A percentile compares a stretch with the other conserved stretches of the same genome.
phyloP scores from a whole-genome alignment of 768 basidiomycete genomes.

The Leccinum barrowsii region DNA sequence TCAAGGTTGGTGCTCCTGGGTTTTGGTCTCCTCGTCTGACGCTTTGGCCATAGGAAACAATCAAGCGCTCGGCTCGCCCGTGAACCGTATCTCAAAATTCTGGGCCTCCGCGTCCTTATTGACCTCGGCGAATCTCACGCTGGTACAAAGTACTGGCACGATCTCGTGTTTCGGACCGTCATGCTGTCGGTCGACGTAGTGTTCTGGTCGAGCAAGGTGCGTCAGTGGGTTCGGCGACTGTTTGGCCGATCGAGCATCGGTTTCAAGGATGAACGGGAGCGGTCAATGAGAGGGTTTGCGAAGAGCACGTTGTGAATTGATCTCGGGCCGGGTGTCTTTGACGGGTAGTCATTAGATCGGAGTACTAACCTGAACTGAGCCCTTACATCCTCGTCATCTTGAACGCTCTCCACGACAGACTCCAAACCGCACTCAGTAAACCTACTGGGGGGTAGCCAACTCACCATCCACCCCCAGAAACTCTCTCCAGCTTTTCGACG shows the following conservation, averaged over 20 bases:
- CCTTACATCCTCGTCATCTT: neutral
- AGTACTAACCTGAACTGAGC: too few relatives aligned
- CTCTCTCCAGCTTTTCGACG: constrained; percentile 36
- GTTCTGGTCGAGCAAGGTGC: constrained; percentile 60
- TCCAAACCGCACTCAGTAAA: constrained; percentile 42
- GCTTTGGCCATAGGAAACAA: constrained; percentile 31
- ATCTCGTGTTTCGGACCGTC: constrained; percentile 59
- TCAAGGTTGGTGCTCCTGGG: constrained; percentile 26
- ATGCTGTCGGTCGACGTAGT: constrained; percentile 68
- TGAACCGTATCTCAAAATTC: constrained; percentile 76
- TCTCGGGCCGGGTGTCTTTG: constrained; percentile 42
- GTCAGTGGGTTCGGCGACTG: constrained; percentile 40
- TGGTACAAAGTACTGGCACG: constrained; percentile 48
- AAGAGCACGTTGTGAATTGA: constrained; percentile 78
- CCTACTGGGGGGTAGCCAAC: constrained; percentile 52
- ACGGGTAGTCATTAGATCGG: too few relatives aligned
- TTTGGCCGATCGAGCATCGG: constrained; percentile 35
- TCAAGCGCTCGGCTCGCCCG: constrained; percentile 68
- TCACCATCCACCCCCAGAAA: constrained; percentile 59
- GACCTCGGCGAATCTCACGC: constrained; percentile 39
- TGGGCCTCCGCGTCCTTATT: constrained; percentile 73
- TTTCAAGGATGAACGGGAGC: constrained; percentile 84
- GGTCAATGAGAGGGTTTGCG: constrained; percentile 70
- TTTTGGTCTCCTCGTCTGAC: neutral
- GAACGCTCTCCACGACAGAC: constrained; percentile 34